A percentile compares a stretch with the other conserved stretches of the same genome.
phyloP scores from a whole-genome alignment of 2,329 filamentous ascomycete species.

The Chaetomiaceae sp. region DNA sequence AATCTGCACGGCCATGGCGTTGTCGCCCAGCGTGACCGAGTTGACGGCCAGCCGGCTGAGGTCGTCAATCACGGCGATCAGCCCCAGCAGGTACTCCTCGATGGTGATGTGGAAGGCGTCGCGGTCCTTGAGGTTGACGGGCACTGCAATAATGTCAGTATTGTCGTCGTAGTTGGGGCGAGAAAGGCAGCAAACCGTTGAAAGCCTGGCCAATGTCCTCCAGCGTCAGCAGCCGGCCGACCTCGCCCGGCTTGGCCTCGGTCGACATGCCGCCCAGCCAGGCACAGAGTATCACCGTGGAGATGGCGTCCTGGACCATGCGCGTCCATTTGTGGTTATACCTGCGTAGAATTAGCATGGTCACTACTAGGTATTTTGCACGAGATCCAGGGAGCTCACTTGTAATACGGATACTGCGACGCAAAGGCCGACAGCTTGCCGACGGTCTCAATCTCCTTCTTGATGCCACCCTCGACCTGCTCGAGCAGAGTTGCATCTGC shows the following conservation, averaged over 20 bases:
- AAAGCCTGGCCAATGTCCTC: conserved; percentile 80
- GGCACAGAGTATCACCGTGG: conserved; percentile 52
- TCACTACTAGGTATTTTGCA: not conserved
- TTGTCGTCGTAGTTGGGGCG: not conserved
- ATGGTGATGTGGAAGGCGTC: conserved; percentile 95
- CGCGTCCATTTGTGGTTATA: conserved; percentile 84
- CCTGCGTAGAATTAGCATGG: conserved; percentile 32
- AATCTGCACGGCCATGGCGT: conserved; percentile 78
- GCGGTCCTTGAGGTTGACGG: conserved; percentile 82
- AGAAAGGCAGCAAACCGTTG: conserved; percentile 49
- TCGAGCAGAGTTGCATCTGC: conserved; percentile 65
- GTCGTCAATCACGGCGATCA: conserved; percentile 86
- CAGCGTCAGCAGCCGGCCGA: conserved; percentile 72
- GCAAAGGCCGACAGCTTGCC: conserved; percentile 66
- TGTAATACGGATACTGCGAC: conserved; percentile 92
- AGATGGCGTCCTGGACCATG: conserved; percentile 74
- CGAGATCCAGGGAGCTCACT: conserved; percentile 46
- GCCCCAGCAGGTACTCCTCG: conserved; percentile 89
- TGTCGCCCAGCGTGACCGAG: conserved; percentile 87
- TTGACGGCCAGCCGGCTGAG: conserved; percentile 88
- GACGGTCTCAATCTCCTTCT: conserved; percentile 67
- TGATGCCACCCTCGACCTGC: conserved; percentile 67
- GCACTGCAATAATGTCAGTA: conserved; percentile 49
- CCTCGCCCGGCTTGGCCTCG: conserved; percentile 49
- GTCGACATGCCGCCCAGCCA: conserved; percentile 74